Evolutionary conservation across 2,329 filamentous ascomycete species (phyloP).

Genomic region (Fusarium protoensiforme): DNA sequence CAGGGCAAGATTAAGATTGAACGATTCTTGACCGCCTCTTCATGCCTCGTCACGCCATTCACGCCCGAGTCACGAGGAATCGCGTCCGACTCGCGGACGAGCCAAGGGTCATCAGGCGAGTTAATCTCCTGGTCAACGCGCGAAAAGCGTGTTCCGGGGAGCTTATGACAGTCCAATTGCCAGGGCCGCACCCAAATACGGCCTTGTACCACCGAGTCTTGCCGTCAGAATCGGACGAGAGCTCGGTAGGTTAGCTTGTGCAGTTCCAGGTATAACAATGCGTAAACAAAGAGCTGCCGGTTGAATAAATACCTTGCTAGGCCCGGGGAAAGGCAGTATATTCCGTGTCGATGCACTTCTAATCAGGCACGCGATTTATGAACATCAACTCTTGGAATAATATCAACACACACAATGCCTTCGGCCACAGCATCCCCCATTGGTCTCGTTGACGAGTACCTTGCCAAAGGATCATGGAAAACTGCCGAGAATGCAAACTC

Average conservation of each 20-base stretch:
- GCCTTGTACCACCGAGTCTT: not conserved
- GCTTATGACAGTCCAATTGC: conserved; percentile 4
- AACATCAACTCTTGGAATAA: not conserved
- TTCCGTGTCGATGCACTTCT: not conserved
- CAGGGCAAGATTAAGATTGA: not conserved
- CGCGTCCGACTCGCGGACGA: conserved; percentile 27
- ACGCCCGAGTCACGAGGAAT: conserved; percentile 33
- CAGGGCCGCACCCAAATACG: not conserved
- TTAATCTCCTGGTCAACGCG: not conserved
- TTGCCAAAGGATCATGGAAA: conserved; percentile 37
- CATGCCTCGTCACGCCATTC: conserved; percentile 23
- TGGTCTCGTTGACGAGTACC: conserved; percentile 35
- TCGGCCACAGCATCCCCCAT: conserved; percentile 19
- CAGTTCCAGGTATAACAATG: not conserved
- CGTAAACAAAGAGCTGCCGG: not conserved
- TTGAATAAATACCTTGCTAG: not conserved
- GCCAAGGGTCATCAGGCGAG: conserved; percentile 12
- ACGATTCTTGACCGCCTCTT: conserved; percentile 13
- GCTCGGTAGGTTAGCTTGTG: not conserved
- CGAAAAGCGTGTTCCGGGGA: conserved; percentile 20
- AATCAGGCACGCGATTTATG: not conserved
- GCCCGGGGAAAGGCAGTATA: not conserved
- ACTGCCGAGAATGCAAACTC: conserved; percentile 39
- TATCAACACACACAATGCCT: not conserved
- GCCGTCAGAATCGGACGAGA: conserved; percentile 19